Base-by-base conservation (phyloP, 495 filamentous ascomycete species). In the Endocarpon pusillum region DNA sequence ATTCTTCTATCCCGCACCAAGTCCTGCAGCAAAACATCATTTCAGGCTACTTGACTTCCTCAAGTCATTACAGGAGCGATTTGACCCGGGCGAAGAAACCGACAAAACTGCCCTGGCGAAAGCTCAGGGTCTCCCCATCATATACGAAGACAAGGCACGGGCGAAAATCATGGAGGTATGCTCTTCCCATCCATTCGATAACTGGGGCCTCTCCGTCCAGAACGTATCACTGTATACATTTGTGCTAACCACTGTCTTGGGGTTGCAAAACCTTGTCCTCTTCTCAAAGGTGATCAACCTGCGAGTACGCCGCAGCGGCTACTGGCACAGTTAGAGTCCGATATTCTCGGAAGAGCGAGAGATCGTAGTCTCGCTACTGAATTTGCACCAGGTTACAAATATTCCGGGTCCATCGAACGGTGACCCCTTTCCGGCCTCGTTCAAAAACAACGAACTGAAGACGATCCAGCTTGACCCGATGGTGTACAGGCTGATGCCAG, bases 331-430 rank as follows among this genome's bases (percentile, higher is more conserved):
- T 2, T 68, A 64, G 66, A 44, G 49, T 3, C 36, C 54, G 9
- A 50, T 60, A 29, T 68, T 64, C 37, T 49, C 43, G 4, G 45
- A 59, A 34, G 49, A 62, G n/a, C 52, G 50, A 4, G 52, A 67
- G 33, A 54, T 70, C 5, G 54, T 71, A 26, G 56, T 69, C 22
- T 69, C 65, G 5, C 38, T 71, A 1, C 40, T 72, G 1, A 53
- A 52, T 27, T 36, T 68, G 8, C 25, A 54, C 12, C 40, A 47
- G 30, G 58, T 54, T 0, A 60, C 54, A 1, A 50, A 44, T n/a
- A 39, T 60, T 2, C 57, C 57, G 9, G 57, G 59, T 32, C 43
- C 45, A n/a, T 53, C 42, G 36, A 54, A 43, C 9, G 42, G 59
- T 11, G 33, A 31, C 19, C 5, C 34, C 5, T 42, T 45, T 41